Evolutionary conservation across 2,329 filamentous ascomycete species (phyloP).

Genomic region (Hortaea werneckii): DNA sequence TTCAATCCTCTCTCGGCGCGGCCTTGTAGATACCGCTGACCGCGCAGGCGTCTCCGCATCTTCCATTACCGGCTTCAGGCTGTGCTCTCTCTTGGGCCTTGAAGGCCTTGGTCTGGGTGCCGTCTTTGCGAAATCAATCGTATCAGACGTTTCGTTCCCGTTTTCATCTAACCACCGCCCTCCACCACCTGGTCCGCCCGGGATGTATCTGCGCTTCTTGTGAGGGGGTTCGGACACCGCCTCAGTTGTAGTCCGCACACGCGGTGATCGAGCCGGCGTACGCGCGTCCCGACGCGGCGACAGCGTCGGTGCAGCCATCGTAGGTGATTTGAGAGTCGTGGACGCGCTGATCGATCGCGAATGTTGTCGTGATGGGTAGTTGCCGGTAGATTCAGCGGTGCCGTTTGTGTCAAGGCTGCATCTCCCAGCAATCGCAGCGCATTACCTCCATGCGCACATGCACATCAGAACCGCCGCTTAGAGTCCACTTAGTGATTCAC

Average conservation of each 20-base stretch:
- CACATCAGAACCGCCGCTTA: no score
- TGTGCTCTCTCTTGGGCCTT: slow-evolving; percentile 3
- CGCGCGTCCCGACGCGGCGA: slow-evolving; percentile 14
- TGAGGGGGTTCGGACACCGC: slow-evolving; percentile 32
- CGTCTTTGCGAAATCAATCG: slow-evolving; percentile 24
- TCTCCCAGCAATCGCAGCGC: background rate
- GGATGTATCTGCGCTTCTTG: slow-evolving; percentile 56
- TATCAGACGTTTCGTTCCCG: slow-evolving; percentile 46
- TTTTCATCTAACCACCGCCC: slow-evolving; percentile 73
- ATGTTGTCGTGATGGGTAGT: no score
- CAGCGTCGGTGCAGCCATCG: slow-evolving; percentile 14
- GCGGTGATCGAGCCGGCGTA: slow-evolving; percentile 19
- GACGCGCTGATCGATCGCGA: background rate
- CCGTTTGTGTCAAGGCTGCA: slow-evolving; percentile 2
- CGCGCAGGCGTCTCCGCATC: slow-evolving; percentile 12
- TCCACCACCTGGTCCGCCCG: slow-evolving; percentile 76
- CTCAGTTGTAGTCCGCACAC: slow-evolving; percentile 17
- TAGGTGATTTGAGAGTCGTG: background rate
- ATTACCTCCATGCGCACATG: background rate
- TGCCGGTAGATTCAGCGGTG: background rate
- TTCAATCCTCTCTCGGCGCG: slow-evolving; percentile 17
- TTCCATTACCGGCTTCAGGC: slow-evolving; percentile 1
- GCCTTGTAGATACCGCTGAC: slow-evolving; percentile 19
- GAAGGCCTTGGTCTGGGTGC: slow-evolving; percentile 25
- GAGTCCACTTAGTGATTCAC: no score